Conservation (phyloP, 495 filamentous ascomycete species). For the Aspergillus sclerotiicarbonarius region DNA sequence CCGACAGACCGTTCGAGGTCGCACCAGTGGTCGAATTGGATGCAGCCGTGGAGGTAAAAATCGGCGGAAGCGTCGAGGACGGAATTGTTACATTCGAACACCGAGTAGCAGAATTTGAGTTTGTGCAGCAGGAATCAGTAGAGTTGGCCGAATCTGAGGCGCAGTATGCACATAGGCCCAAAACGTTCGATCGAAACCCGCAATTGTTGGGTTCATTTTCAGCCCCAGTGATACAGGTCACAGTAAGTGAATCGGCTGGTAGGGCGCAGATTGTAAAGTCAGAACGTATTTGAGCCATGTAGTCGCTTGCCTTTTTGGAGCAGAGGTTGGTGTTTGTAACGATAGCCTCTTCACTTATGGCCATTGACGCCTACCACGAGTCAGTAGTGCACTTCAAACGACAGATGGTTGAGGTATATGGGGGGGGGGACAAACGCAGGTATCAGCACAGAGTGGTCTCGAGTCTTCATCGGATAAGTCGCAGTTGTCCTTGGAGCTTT, state of each 20-base stretch:
- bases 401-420: not conserved
- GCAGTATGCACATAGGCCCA: slow-evolving; percentile 88
- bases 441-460: slow-evolving; percentile 81
- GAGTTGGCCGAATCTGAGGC: slow-evolving; percentile 76
- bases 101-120: slow-evolving; percentile 65
- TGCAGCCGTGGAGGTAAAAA: slow-evolving; percentile 57
- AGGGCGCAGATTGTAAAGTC: slow-evolving; percentile 89
- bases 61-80: slow-evolving; percentile 62
- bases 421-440: slow-evolving; percentile 65
- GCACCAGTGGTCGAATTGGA: slow-evolving; percentile 41
- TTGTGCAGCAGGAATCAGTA: slow-evolving; percentile 92
- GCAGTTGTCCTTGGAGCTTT: slow-evolving; percentile 80
- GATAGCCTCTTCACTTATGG: slow-evolving; percentile 82
- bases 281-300: slow-evolving; percentile 76
- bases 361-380: slow-evolving; percentile 66
- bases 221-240: slow-evolving; percentile 70
- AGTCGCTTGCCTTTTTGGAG: slow-evolving; percentile 57
- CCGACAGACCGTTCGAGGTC: slow-evolving; percentile 58
- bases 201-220: slow-evolving; percentile 85
- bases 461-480: slow-evolving; percentile 59
- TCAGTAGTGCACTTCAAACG: slow-evolving; percentile 24
- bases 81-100: slow-evolving; percentile 77
- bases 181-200: slow-evolving; percentile 76
- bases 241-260: slow-evolving; percentile 72
- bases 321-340: slow-evolving; percentile 73